Evolutionary conservation across 73 alveolate genomes (phyloP), one percentile per base, ranked within the genome.

Genomic region (Blepharisma japonicum): DNA sequence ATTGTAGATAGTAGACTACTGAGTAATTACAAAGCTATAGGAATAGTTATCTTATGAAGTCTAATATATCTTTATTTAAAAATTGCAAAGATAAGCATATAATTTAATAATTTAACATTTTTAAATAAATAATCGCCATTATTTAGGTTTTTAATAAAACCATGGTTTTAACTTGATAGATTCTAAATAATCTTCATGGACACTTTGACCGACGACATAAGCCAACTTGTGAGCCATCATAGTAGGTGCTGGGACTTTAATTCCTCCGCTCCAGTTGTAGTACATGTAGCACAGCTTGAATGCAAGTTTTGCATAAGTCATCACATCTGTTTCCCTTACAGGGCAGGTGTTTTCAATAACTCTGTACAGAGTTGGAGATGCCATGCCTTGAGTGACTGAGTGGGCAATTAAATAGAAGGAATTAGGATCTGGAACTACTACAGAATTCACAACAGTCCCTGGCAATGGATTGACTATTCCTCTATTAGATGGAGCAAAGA

Each of bases 171-270:
- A 9, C 78, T 78, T 79, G 42, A 68, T 45, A 8, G 81, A 49
- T 55, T 79, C 77, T 6, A 77, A 71, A 68, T 83, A 86, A 6
- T 79, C 81, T 5, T 38, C 68, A 6, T 78, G 88, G 6, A 84
- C 68, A 20, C 89, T 88, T 55, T 91, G 92, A 54, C 92, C 93
- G 51, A 86, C 85, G 6, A 88, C 56, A 46, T 79, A 70, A 46
- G 95, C 87, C 83, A 81, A 81, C 78, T 88, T 87, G 68, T 89
- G 87, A 38, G 94, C 90, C 80, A 85, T 84, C 80, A 87, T 71
- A 18, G 87, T 71, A 27, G 94, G 93, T n/a, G 96, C 94, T 6
- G 98, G 98, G 6, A 90, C 82, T 51, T 87, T 87, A 49, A 92
- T 86, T 39, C 94, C 74, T 6, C 94, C 96, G 6, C 87, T 79